phyloP scores from a whole-genome alignment of 78 protist species.

The Trichosphaerium sp. region DNA sequence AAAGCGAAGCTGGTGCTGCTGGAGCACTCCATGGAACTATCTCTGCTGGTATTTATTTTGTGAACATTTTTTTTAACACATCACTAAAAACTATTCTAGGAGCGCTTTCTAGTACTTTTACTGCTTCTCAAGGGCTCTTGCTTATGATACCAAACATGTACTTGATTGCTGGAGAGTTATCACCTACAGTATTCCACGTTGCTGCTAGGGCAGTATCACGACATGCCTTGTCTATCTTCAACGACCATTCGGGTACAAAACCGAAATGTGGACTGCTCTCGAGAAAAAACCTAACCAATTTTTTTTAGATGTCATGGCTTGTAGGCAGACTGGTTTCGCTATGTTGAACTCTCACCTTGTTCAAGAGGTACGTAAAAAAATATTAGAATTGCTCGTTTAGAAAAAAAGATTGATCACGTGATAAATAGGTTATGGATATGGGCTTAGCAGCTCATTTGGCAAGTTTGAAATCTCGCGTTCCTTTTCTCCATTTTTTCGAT shows the following conservation, averaged over 20 bases:
- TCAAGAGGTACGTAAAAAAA: slow-evolving; percentile 49
- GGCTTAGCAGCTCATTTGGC: slow-evolving; percentile 48
- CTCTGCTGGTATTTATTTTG: no score
- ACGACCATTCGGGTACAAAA: slow-evolving; percentile 62
- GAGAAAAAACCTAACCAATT: no score
- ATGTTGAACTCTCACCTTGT: slow-evolving; percentile 18
- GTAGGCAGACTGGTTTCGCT: slow-evolving; percentile 28
- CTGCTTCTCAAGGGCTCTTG: slow-evolving; percentile 68
- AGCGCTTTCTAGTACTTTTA: slow-evolving; percentile 40
- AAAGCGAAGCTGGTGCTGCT: slow-evolving; percentile 66
- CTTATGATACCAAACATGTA: slow-evolving; percentile 72
- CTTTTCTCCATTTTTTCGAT: slow-evolving; percentile 69
- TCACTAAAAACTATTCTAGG: no score
- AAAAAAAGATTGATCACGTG: no score
- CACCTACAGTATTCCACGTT: slow-evolving; percentile 59
- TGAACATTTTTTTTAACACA: no score
- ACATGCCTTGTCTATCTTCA: slow-evolving; percentile 53
- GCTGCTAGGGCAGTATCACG: slow-evolving; percentile 44
- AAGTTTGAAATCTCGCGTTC: slow-evolving; percentile 26
- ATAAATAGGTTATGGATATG: no score
- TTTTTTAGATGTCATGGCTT: slow-evolving; percentile 70
- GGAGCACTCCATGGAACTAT: slow-evolving; percentile 61
- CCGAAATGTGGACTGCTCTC: no score
- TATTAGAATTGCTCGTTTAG: no score
- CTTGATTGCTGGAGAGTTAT: slow-evolving; percentile 59